phyloP scores from a whole-genome alignment of 73 alveolate species.

The Paramecium octaurelia region DNA sequence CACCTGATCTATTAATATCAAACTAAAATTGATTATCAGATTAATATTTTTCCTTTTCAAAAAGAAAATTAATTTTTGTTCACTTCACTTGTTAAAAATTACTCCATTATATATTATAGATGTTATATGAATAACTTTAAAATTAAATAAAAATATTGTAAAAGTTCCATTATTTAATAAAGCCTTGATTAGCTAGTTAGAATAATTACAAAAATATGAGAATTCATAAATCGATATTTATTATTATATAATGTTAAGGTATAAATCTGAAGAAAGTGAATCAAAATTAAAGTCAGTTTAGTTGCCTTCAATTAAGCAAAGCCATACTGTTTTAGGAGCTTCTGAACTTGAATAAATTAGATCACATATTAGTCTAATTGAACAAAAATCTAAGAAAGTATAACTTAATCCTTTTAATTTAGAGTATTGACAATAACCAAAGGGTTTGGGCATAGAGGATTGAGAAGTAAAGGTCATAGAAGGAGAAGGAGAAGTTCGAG shows the following conservation, averaged over 20 bases:
- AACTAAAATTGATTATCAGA: too few species aligned
- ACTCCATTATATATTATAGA: too few species aligned
- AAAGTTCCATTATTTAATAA: too few species aligned
- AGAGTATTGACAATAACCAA: not conserved
- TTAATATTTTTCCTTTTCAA: too few species aligned
- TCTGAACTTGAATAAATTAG: not conserved
- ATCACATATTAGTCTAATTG: not conserved
- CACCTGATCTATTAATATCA: too few species aligned
- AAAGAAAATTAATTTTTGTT: too few species aligned
- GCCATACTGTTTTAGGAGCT: not conserved
- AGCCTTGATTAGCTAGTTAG: too few species aligned
- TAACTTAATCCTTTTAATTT: not conserved
- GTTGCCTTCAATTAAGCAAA: not conserved
- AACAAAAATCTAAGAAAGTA: not conserved
- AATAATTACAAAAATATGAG: too few species aligned
- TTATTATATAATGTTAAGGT: not conserved
- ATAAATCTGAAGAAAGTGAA: not conserved
- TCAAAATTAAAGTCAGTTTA: not conserved
- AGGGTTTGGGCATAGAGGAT: constrained; percentile 41
- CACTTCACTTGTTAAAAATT: too few species aligned
- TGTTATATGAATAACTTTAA: too few species aligned
- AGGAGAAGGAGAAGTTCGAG: constrained; percentile 28
- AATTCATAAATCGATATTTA: too few species aligned
- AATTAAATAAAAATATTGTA: too few species aligned
- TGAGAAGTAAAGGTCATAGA: not conserved